Evolutionary conservation across 208 protist genomes (phyloP).

Genomic region (Trichomonas tenax): DNA sequence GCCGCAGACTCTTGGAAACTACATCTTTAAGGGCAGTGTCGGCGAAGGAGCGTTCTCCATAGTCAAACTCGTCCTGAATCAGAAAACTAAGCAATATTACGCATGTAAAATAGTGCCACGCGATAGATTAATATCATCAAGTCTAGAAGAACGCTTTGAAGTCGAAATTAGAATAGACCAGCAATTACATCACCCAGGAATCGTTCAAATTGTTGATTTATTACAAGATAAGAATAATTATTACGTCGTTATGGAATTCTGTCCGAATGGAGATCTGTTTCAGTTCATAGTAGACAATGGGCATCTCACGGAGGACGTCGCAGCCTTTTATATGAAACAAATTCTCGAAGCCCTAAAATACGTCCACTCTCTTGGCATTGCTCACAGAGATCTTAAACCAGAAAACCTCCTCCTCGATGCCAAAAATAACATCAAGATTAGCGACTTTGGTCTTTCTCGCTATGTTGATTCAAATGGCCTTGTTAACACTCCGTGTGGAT

Average conservation of each 20-base stretch:
- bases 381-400: background rate
- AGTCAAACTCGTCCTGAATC: background rate
- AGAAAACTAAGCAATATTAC: constrained; percentile 1
- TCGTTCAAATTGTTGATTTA: constrained; percentile 19
- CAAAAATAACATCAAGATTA: background rate
- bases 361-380: background rate
- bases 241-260: constrained; percentile 11
- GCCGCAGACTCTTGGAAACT: background rate
- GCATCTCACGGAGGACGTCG: background rate
- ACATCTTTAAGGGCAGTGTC: background rate
- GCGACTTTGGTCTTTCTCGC: background rate
- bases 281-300: constrained; percentile 1
- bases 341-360: background rate
- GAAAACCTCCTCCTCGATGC: background rate
- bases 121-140: background rate
- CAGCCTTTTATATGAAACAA: background rate
- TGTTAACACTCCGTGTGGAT: background rate
- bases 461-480: background rate
- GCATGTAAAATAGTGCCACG: background rate
- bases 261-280: background rate
- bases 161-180: background rate
- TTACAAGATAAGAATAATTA: background rate
- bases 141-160: background rate
- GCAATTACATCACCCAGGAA: background rate
- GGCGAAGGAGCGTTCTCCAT: background rate